Base-by-base conservation (phyloP, 2,329 filamentous ascomycete genomes). In the Alternaria hordeiaustralica region DNA sequence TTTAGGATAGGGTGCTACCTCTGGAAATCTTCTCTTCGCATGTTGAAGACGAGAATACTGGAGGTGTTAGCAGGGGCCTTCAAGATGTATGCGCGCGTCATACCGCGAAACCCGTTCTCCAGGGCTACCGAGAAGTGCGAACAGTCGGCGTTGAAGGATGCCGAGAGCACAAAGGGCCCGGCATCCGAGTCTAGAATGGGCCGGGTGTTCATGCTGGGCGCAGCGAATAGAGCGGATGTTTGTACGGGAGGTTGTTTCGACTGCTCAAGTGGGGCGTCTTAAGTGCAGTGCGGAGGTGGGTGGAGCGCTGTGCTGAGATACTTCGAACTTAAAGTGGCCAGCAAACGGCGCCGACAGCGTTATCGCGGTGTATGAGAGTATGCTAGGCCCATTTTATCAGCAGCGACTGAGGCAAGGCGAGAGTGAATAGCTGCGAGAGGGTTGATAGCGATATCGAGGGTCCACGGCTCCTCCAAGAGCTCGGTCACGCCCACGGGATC, bases 61-160 rank as follows among this genome's bases (percentile, higher is more conserved):
- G 5, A 47, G 11, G 7, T 5, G 57, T 77, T 25, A 77, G 70
- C 51, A 28, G 23, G 18, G 21, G 49, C 36, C 3, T 28, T 18
- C 21, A 26, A 55, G 25, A 3, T 25, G 28, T 9, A 23, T 30
- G 43, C 25, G n/a, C n/a, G 58, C 57, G 56, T 44, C 89, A 74
- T 86, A 94, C 93, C 89, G 80, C 91, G 92, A 79, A 96, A 94
- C 26, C 95, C 95, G 11, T 90, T 90, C 75, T 97, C 92, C 9
- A 97, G 85, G 9, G 93, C 96, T 28, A 96, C 92, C 25, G 93
- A 88, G 80, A 98, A 98, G 75, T 91, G 94, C 71, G 89, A 94
- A 69, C 88, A 88, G 78, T 96, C 92, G 73, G 89, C 87, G 77
- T 97, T 98, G 83, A 97, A 97, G 9, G 92, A 89, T 49, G 91